These are phyloP conservation scores for Endotrypanum monterogeii DNA, from an alignment of 208 protist species.

Conservation along the genomic window DNA sequence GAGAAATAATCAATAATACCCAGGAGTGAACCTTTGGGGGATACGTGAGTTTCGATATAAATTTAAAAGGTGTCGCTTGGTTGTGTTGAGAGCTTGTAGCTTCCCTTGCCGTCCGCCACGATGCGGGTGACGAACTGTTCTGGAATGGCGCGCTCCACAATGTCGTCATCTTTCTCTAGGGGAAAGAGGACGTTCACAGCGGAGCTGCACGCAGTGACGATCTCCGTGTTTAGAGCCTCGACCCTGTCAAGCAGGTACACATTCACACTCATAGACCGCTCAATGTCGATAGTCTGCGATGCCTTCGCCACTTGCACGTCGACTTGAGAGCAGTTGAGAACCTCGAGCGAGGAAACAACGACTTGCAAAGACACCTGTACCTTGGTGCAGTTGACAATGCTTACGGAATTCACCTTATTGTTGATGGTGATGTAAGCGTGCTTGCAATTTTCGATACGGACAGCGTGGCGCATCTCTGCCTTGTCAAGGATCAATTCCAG, in stretches of 20 bases:
- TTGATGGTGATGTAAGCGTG: conserved; percentile 61
- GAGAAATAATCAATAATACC: background rate
- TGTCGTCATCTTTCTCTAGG: conserved; percentile 53
- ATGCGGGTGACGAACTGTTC: conserved; percentile 83
- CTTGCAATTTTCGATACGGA: conserved; percentile 74
- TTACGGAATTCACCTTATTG: conserved; percentile 85
- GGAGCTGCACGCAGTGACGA: conserved; percentile 76
- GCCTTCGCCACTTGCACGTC: conserved; percentile 67
- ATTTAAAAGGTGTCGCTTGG: conserved; percentile 36
- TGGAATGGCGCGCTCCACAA: conserved; percentile 73
- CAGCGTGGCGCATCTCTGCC: conserved; percentile 69
- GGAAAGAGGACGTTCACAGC: conserved; percentile 79
- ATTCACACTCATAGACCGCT: conserved; percentile 66
- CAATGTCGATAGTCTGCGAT: conserved; percentile 67
- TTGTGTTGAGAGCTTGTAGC: conserved; percentile 71
- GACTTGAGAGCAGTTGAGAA: conserved; percentile 62
- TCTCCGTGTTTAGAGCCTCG: conserved; percentile 61
- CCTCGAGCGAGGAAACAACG: conserved; percentile 67
- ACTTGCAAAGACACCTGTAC: conserved; percentile 72
- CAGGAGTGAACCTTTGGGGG: background rate
- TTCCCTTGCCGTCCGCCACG: conserved; percentile 58
- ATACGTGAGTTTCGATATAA: background rate
- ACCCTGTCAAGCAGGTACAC: conserved; percentile 68
- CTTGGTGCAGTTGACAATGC: conserved; percentile 67
- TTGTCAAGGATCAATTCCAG: conserved; percentile 54